Evolutionary conservation across 139 green algal genomes (phyloP).

Genomic region (Haematococcus sp.): DNA sequence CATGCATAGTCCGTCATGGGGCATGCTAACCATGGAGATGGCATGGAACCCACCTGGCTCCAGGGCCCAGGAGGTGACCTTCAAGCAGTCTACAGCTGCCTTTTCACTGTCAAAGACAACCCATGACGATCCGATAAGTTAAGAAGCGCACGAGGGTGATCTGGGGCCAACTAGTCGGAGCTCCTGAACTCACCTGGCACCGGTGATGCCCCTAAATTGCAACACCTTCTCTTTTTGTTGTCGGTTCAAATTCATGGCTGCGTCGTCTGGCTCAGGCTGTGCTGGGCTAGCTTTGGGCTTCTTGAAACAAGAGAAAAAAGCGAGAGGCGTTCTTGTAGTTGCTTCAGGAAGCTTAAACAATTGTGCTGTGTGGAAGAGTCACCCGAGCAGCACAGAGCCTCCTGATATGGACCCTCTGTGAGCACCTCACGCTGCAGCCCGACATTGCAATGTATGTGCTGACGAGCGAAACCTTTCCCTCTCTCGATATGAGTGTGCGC

Average conservation of each 20-base stretch:
- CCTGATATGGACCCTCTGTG: too few species aligned
- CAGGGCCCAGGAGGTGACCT: slow-evolving; percentile 33
- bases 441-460: too few species aligned
- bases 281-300: too few species aligned
- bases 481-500: too few species aligned
- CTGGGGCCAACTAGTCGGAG: neutral
- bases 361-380: too few species aligned
- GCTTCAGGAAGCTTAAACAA: too few species aligned
- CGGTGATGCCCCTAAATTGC: slow-evolving; percentile 45
- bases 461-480: too few species aligned
- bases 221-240: slow-evolving; percentile 48
- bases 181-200: slow-evolving; percentile 27
- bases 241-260: slow-evolving; percentile 17
- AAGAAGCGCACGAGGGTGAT: neutral
- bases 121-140: neutral
- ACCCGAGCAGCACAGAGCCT: too few species aligned
- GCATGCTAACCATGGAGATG: neutral
- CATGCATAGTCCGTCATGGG: too few species aligned
- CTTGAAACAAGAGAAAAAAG: too few species aligned
- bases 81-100: slow-evolving; percentile 46
- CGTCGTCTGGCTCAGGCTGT: too few species aligned
- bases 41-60: slow-evolving; percentile 13
- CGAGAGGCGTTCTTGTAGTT: neutral
- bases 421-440: too few species aligned
- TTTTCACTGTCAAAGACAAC: slow-evolving; percentile 41